Percentiles rank a stretch among this genome's conserved stretches.
These are phyloP conservation scores for Globisporangium megalacanthum DNA, from an alignment of 352 stramenopile genomes.

Conservation along the genomic window DNA sequence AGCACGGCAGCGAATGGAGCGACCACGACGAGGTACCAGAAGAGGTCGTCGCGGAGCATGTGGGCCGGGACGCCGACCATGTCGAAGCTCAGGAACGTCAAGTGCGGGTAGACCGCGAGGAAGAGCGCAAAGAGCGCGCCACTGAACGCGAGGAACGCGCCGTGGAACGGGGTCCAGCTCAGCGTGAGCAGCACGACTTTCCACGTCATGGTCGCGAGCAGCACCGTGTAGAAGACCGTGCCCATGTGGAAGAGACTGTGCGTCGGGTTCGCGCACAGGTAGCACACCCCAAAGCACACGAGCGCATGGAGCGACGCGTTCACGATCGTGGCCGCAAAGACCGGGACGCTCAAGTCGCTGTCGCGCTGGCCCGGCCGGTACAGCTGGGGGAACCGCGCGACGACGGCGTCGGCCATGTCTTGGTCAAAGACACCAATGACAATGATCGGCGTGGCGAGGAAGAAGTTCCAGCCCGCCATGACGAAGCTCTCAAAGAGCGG, in stretches of 20 bases:
- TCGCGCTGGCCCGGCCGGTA: constrained; percentile 59
- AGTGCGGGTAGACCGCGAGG: constrained; percentile 46
- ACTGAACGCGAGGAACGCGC: constrained; percentile 46
- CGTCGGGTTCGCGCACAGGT: constrained; percentile 25
- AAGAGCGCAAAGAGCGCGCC: constrained; percentile 60
- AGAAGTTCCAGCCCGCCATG: constrained; percentile 81
- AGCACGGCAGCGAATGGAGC: constrained; percentile 38
- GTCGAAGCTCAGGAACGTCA: constrained; percentile 69
- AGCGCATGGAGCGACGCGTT: constrained; percentile 63
- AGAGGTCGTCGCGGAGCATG: constrained; percentile 38
- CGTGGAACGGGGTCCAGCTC: constrained; percentile 62
- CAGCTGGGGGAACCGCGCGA: constrained; percentile 47
- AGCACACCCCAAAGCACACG: constrained; percentile 63
- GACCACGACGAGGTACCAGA: constrained; percentile 54
- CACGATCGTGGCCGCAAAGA: constrained; percentile 52
- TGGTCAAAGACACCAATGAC: constrained; percentile 79
- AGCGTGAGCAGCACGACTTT: constrained; percentile 64
- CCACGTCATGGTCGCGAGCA: constrained; percentile 66
- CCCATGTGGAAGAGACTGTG: constrained; percentile 58
- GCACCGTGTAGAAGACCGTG: constrained; percentile 57
- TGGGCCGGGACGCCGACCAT: constrained; percentile 45
- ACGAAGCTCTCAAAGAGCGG: constrained; percentile 84
- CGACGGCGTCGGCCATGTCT: constrained; percentile 56
- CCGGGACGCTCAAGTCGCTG: constrained; percentile 54
- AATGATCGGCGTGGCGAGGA: constrained; percentile 86